phyloP scores from a whole-genome alignment of 2,329 filamentous ascomycete species.

The Beauveria varroae region DNA sequence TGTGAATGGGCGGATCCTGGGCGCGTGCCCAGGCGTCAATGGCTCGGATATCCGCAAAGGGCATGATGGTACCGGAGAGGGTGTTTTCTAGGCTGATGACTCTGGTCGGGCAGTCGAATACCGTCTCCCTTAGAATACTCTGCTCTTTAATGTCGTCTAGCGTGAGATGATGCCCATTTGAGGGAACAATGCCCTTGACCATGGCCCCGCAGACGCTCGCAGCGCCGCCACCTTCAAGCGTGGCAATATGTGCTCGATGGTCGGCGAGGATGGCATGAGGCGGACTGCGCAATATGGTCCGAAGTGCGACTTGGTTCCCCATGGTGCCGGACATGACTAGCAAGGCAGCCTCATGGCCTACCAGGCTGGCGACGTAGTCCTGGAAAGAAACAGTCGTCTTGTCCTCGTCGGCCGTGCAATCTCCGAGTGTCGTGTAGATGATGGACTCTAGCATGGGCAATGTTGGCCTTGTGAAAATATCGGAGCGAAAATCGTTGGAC shows the following conservation, averaged over 20 bases:
- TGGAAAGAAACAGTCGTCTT: conserved; percentile 44
- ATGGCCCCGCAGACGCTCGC: conserved; percentile 62
- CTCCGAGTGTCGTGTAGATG: conserved; percentile 4
- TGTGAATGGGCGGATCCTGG: conserved; percentile 43
- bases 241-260: conserved; percentile 64
- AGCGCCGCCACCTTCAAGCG: conserved; percentile 55
- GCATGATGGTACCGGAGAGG: conserved; percentile 66
- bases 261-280: conserved; percentile 72
- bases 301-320: conserved; percentile 76
- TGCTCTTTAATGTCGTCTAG: conserved; percentile 64
- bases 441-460: conserved; percentile 11
- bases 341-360: conserved; percentile 62
- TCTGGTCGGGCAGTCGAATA: conserved; percentile 70
- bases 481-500: conserved; percentile 6
- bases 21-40: conserved; percentile 61
- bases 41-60: conserved; percentile 56
- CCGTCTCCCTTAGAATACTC: conserved; percentile 52
- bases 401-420: conserved; percentile 11
- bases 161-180: conserved; percentile 64
- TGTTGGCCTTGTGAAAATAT: conserved; percentile 11
- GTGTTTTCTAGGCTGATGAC: conserved; percentile 79
- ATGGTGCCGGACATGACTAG: conserved; percentile 78
- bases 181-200: conserved; percentile 55
- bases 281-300: conserved; percentile 63
- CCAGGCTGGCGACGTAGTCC: conserved; percentile 57